phyloP scores from a whole-genome alignment of 331 rosid genomes.

The Malus hybrid region DNA sequence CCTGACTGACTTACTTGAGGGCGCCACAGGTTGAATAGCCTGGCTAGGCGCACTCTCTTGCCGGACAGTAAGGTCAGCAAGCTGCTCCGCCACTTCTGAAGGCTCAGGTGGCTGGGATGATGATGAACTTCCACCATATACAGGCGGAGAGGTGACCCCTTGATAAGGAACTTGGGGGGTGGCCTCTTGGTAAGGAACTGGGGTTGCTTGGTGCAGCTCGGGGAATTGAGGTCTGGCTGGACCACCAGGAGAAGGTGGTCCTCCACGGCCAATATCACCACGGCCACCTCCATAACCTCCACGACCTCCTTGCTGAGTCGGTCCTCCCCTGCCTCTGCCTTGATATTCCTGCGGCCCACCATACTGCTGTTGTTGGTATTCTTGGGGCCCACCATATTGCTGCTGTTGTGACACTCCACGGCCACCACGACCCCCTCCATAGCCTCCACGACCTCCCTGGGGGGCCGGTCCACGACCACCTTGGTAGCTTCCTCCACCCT shows the following conservation, averaged over 20 bases:
- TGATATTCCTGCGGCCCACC: conserved; percentile 56
- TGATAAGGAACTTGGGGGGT: conserved; percentile 45
- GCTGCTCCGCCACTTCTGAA: conserved; percentile 26
- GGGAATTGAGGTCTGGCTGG: conserved; percentile 59
- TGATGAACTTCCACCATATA: conserved; percentile 60
- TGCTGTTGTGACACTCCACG: conserved; percentile 43
- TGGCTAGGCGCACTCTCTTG: conserved; percentile 32
- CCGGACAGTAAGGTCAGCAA: conserved; percentile 29
- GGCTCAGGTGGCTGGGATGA: conserved; percentile 40
- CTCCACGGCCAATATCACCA: conserved; percentile 41
- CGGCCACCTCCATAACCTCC: conserved; percentile 54
- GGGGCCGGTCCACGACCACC: conserved; percentile 70
- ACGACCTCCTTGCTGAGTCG: conserved; percentile 68
- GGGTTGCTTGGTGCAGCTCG: conserved; percentile 99
- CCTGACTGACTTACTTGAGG: conserved; percentile 75
- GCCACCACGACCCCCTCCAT: conserved; percentile 50
- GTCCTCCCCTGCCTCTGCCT: conserved; percentile 82
- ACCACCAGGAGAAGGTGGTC: conserved; percentile 56
- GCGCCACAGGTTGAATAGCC: conserved; percentile 40
- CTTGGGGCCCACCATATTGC: conserved; percentile 56
- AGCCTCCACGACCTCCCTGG: conserved; percentile 73
- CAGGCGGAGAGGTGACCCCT: conserved; percentile 51
- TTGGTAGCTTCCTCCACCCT: conserved; percentile 47
- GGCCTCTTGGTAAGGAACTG: conserved; percentile 45
- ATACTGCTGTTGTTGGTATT: conserved; percentile 66